These are phyloP conservation scores for Pseudogymnoascus sp. DNA, from an alignment of 2,329 filamentous ascomycete species.

Conservation along the genomic window DNA sequence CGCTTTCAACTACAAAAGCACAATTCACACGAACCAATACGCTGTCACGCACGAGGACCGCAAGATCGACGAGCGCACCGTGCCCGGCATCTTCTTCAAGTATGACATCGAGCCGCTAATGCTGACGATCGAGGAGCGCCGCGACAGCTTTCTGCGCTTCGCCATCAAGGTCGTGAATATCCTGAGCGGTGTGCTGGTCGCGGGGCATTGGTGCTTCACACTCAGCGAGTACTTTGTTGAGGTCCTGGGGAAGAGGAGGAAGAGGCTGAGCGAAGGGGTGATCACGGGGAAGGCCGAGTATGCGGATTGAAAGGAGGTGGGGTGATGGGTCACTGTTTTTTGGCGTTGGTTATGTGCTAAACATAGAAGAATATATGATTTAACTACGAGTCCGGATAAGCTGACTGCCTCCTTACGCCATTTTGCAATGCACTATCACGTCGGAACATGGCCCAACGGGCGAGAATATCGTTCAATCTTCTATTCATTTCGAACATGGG, in stretches of 20 bases:
- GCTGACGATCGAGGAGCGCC: slow-evolving; percentile 74
- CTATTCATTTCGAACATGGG: slow-evolving; percentile 2
- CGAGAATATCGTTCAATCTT: neutral
- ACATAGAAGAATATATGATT: slow-evolving; percentile 6
- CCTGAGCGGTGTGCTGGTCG: slow-evolving; percentile 80
- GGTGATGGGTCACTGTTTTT: neutral
- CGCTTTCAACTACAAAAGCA: slow-evolving; percentile 36
- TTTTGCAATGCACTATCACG: neutral
- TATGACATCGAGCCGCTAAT: slow-evolving; percentile 97
- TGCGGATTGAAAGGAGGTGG: slow-evolving; percentile 19
- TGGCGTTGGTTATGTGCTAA: slow-evolving; percentile 5
- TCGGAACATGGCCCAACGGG: neutral
- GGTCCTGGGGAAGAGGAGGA: slow-evolving; percentile 37
- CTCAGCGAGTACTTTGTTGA: slow-evolving; percentile 66
- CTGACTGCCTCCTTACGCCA: neutral
- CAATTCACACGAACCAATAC: slow-evolving; percentile 92
- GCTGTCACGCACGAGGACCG: slow-evolving; percentile 86
- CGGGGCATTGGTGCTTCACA: slow-evolving; percentile 88
- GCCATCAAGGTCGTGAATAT: slow-evolving; percentile 83
- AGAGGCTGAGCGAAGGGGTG: slow-evolving; percentile 28
- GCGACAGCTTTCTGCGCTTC: slow-evolving; percentile 66
- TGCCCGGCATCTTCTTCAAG: slow-evolving; percentile 95
- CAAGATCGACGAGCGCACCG: slow-evolving; percentile 56
- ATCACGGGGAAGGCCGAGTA: slow-evolving; percentile 25
- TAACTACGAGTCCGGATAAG: neutral